These are phyloP conservation scores for Candida nanaspora DNA, from an alignment of 805 yeast genomes.

Conservation along the genomic window DNA sequence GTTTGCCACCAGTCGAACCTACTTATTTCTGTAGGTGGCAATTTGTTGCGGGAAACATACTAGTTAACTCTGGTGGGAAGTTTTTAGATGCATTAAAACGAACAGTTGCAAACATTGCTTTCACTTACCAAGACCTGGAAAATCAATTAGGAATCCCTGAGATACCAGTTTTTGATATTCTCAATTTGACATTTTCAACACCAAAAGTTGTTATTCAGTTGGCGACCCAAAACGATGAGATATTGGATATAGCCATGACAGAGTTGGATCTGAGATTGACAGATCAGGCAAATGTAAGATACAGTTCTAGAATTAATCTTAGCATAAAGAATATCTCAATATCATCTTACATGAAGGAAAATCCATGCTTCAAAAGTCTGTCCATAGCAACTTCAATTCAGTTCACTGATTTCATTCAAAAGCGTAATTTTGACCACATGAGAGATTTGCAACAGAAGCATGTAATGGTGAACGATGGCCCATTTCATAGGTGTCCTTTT, in stretches of 20 bases:
- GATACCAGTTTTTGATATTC: conserved; percentile 59
- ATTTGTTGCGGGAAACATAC: conserved; percentile 55
- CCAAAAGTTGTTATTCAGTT: conserved; percentile 40
- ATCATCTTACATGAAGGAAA: conserved; percentile 8
- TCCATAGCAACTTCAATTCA: conserved; percentile 50
- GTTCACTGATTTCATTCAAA: conserved; percentile 53
- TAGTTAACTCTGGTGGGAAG: conserved; percentile 41
- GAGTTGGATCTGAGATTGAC: conserved; percentile 38
- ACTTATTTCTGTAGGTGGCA: conserved; percentile 92
- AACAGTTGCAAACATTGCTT: conserved; percentile 41
- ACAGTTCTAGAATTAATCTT: conserved; percentile 46
- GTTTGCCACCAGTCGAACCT: conserved; percentile 82
- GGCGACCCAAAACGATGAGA: conserved; percentile 22
- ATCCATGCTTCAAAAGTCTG: conserved; percentile 21
- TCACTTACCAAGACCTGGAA: conserved; percentile 68
- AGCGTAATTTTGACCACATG: conserved; percentile 37
- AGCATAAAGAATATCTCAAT: conserved; percentile 40
- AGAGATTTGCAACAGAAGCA: conserved; percentile 56
- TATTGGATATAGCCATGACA: conserved; percentile 16
- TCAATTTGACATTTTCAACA: conserved; percentile 51
- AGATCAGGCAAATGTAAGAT: conserved; percentile 66
- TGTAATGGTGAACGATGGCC: conserved; percentile 66
- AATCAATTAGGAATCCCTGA: conserved; percentile 57
- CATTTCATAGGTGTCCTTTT: conserved; percentile 76
- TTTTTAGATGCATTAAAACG: conserved; percentile 37